Base-by-base conservation (phyloP, 1,284 basidiomycete species). In the Hymenochaete sp. region DNA sequence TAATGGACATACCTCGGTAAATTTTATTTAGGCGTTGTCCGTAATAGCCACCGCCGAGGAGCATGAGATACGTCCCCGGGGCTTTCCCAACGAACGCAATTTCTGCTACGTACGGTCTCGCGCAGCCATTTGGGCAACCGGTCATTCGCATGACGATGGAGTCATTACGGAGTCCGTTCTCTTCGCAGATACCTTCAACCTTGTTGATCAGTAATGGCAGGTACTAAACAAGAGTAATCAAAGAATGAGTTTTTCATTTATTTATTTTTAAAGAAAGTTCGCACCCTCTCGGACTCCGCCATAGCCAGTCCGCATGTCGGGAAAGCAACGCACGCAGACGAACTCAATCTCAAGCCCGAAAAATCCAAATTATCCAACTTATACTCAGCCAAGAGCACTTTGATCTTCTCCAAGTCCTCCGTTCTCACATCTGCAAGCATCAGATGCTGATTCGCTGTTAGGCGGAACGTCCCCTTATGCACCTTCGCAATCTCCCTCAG, bases 81-180 rank as follows among this genome's bases (percentile, higher is more conserved):
- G 95, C 93, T 67, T 98, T 98, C 42, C 95, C 95, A 38, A 98
- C 84, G 57, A 98, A 97, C 0, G 91, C 93, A 29, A 98, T 76
- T 71, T 98, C 93, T 45, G 86, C 95, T 45, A 95, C 70, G 67
- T 95, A 98, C n/a, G 95, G 93, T 50, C 93, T 74, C 8, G 91
- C 87, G 61, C 92, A 93, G 44, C 90, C 92, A 60, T 95, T 95
- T 9, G 92, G 92, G 61, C 92, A 95, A 32, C 92, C 91, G 13
- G 91, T 93, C 95, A 98, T 98, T 49, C 95, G 80, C 91, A 98
- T 96, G 47, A 96, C 82, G 54, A 98, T 93, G 2, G 89, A 84
- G 62, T 97, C 93, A 60, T 93, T 86, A 44, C 91, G 77, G 38
- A 98, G 71, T 21, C 95, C 95, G 55, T 82, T 86, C 60, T 92